Evolutionary conservation across 176 grass and related monocot genomes (phyloP).

Genomic region (Eleusine indica): DNA sequence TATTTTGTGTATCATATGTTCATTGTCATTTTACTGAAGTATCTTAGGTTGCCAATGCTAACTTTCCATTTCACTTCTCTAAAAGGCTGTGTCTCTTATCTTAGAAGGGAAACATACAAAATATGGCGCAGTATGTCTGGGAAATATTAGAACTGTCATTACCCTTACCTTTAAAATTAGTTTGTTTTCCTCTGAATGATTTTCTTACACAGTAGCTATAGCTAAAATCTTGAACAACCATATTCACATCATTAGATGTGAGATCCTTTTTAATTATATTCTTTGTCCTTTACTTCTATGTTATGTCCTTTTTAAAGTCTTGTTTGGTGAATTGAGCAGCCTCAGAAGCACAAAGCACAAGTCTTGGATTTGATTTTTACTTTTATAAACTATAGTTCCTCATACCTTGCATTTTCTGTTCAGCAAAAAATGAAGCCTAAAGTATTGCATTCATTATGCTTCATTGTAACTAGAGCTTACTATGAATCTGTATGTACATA

Average conservation of each 20-base stretch:
- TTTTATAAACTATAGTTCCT: background rate
- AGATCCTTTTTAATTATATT: background rate
- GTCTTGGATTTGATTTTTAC: background rate
- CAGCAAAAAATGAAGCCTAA: background rate
- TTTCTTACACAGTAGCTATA: background rate
- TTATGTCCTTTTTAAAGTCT: background rate
- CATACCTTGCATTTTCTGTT: background rate
- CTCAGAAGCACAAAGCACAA: constrained; percentile 18
- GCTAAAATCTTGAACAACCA: background rate
- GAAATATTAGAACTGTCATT: background rate
- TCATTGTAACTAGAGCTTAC: background rate
- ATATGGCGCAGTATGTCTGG: too few species aligned
- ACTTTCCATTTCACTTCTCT: background rate
- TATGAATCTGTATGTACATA: background rate
- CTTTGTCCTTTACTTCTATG: background rate
- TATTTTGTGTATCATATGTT: background rate
- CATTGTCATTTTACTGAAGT: constrained; percentile 1
- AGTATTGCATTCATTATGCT: background rate
- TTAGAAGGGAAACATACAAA: background rate
- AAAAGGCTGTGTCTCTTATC: background rate
- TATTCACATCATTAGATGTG: background rate
- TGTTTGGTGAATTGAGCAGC: background rate
- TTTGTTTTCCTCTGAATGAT: background rate
- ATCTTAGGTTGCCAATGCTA: background rate
- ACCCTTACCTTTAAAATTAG: constrained; percentile 15